Percentiles rank a stretch among this genome's conserved stretches.
These are phyloP conservation scores for Talaromyces sp. DNA, from an alignment of 2,329 filamentous ascomycete species.

Conservation along the genomic window DNA sequence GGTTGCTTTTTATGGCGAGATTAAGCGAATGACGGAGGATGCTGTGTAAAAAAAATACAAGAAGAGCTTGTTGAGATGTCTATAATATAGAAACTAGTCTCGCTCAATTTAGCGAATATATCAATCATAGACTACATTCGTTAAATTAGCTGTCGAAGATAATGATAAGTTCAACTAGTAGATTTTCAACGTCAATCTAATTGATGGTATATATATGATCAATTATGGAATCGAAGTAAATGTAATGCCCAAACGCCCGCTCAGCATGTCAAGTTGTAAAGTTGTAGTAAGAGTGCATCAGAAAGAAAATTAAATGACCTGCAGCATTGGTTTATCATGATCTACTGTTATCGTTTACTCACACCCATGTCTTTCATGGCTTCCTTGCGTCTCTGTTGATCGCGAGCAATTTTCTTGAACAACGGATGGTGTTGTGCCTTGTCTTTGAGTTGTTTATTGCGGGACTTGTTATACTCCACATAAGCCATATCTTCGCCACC, in stretches of 20 bases:
- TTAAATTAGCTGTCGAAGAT: neutral
- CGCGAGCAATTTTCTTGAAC: conserved; percentile 61
- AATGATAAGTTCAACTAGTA: neutral
- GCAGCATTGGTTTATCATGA: neutral
- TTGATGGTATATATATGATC: neutral
- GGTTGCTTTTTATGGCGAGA: neutral
- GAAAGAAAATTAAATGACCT: neutral
- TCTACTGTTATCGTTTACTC: conserved; percentile 5
- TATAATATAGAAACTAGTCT: neutral
- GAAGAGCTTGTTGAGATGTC: neutral
- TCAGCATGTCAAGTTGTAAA: too few species aligned
- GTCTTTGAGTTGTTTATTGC: conserved; percentile 62
- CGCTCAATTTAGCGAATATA: neutral
- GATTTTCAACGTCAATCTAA: neutral
- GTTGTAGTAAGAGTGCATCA: neutral
- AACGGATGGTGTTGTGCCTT: conserved; percentile 54
- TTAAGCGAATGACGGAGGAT: neutral
- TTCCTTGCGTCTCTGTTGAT: conserved; percentile 53
- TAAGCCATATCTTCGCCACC: conserved; percentile 98
- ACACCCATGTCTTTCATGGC: conserved; percentile 28
- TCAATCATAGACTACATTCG: neutral
- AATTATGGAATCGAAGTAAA: neutral
- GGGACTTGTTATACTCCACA: conserved; percentile 71
- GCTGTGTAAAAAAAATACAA: neutral
- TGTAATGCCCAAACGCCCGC: neutral